Conservation (phyloP, 1,284 basidiomycete genomes). For the Xanthoconium separans region DNA sequence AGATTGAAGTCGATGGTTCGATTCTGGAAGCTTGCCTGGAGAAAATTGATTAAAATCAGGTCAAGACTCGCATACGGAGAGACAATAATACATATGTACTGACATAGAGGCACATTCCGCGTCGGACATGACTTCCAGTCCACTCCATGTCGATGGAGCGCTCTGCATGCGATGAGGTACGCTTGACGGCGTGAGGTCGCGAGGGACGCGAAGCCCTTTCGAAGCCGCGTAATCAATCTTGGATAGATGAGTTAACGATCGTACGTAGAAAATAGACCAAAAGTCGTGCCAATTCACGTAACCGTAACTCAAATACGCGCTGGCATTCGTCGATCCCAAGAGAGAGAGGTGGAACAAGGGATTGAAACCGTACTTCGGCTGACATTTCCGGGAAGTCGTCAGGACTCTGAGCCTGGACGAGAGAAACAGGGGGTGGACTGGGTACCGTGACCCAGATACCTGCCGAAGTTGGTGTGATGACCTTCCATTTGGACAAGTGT, state of each 20-base stretch:
- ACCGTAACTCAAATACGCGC: not conserved
- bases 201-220: constrained; percentile 2
- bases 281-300: not conserved
- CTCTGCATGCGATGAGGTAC: not conserved
- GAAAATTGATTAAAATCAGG: too few relatives aligned
- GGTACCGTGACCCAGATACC: not conserved
- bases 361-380: not conserved
- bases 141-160: not conserved
- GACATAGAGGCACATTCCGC: not conserved
- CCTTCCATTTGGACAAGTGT: not conserved
- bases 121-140: too few relatives aligned
- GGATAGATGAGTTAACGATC: too few relatives aligned
- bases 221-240: too few relatives aligned
- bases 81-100: not conserved
- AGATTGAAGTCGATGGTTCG: not conserved
- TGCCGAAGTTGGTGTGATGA: not conserved
- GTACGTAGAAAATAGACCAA: too few relatives aligned
- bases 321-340: not conserved
- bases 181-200: not conserved
- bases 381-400: not conserved
- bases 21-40: not conserved
- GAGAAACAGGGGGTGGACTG: not conserved
- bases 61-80: too few relatives aligned
- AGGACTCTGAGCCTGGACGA: not conserved
- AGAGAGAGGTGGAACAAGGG: not conserved